These are phyloP conservation scores for Pyrenula massariospora DNA, from an alignment of 495 filamentous ascomycete genomes.

Conservation along the genomic window DNA sequence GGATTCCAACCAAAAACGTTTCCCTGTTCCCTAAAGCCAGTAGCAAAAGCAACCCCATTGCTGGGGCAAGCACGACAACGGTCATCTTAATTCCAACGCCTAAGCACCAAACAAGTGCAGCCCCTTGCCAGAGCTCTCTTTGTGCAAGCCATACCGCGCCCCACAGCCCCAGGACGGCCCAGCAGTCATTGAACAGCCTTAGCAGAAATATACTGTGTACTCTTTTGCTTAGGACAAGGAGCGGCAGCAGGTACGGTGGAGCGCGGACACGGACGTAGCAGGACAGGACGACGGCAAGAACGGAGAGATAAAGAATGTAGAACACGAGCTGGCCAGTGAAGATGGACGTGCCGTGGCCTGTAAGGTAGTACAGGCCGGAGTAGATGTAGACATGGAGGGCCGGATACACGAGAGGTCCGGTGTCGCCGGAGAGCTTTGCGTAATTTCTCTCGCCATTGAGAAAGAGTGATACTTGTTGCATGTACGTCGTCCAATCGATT, in stretches of 20 bases:
- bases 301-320: conserved; percentile 60
- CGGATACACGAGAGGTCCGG: conserved; percentile 89
- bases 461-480: conserved; percentile 79
- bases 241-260: conserved; percentile 78
- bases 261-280: conserved; percentile 72
- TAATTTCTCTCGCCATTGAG: conserved; percentile 82
- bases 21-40: conserved; percentile 52
- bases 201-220: conserved; percentile 89
- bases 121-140: conserved; percentile 55
- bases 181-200: conserved; percentile 90
- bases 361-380: conserved; percentile 64
- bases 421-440: conserved; percentile 70
- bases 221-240: conserved; percentile 81
- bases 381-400: conserved; percentile 91
- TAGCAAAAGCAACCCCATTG: conserved; percentile 59
- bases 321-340: conserved; percentile 72
- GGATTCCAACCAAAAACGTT: conserved; percentile 50
- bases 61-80: conserved; percentile 68
- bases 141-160: conserved; percentile 67
- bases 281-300: conserved; percentile 62
- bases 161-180: conserved; percentile 73
- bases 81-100: conserved; percentile 93
- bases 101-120: conserved; percentile 58
- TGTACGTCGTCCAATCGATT: conserved; percentile 96
- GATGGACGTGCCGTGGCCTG: conserved; percentile 66